Percentiles rank a stretch among this genome's conserved stretches.
Evolutionary conservation across 2,329 filamentous ascomycete species (phyloP).

Genomic region (Aspergillus intermedius): DNA sequence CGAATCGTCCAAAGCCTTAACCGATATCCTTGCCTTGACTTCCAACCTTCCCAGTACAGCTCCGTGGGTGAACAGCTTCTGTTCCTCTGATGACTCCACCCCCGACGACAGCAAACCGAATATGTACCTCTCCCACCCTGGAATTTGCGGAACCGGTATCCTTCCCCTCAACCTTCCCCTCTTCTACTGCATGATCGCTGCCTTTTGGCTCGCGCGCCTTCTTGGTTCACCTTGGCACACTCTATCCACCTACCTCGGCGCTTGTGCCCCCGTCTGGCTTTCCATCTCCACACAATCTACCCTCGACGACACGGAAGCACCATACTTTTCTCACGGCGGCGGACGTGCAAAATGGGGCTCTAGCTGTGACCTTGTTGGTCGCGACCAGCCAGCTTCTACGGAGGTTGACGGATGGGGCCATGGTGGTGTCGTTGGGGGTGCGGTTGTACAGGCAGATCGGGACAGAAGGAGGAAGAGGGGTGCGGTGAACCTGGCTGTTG

Average conservation of each 20-base stretch:
- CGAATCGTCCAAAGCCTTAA: constrained; percentile 80
- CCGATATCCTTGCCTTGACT: constrained; percentile 74
- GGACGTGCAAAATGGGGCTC: constrained; percentile 78
- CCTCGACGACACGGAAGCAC: constrained; percentile 31
- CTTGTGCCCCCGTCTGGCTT: constrained; percentile 70
- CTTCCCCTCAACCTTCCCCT: constrained; percentile 67
- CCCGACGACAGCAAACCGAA: constrained; percentile 42
- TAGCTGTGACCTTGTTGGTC: constrained; percentile 53
- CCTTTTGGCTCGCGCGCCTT: constrained; percentile 66
- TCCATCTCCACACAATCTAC: constrained; percentile 56
- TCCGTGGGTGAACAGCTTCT: constrained; percentile 53
- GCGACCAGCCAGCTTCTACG: constrained; percentile 62
- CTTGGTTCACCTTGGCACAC: constrained; percentile 86
- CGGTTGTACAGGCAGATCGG: constrained; percentile 43
- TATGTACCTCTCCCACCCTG: constrained; percentile 78
- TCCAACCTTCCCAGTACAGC: constrained; percentile 58
- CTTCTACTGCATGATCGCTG: constrained; percentile 59
- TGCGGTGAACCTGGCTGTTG: constrained; percentile 50
- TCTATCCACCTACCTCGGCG: constrained; percentile 67
- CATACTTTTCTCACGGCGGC: constrained; percentile 52
- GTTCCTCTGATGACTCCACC: constrained; percentile 34
- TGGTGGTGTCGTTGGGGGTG: constrained; percentile 50
- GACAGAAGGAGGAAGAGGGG: constrained; percentile 54
- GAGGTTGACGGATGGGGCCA: constrained; percentile 82
- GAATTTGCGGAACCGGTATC: constrained; percentile 75